Percentiles rank a stretch among this genome's conserved stretches.
phyloP scores from a whole-genome alignment of 768 basidiomycete species.

The Tulasnella sp. region DNA sequence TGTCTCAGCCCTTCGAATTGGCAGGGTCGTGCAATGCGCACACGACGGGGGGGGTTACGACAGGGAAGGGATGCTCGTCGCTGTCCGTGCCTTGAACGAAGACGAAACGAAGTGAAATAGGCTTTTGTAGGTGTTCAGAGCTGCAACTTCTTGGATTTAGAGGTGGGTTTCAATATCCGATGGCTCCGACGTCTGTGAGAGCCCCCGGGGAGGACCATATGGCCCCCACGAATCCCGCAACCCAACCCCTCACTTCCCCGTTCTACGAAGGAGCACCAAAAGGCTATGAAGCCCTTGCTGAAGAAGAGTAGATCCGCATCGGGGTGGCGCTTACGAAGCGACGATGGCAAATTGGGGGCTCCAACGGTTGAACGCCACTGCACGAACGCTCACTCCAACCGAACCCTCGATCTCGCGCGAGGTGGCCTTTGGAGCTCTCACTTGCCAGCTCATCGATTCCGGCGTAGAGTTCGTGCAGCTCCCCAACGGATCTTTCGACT shows the following conservation, averaged over 20 bases:
- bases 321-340: not conserved
- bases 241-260: not conserved
- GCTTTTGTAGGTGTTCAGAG: not conserved
- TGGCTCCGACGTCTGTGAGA: not conserved
- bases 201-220: not conserved
- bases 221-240: not conserved
- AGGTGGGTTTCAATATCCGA: not conserved
- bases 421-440: not conserved
- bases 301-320: not conserved
- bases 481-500: not conserved
- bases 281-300: not conserved
- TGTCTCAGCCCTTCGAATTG: not conserved
- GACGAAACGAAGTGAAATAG: not conserved
- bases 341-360: not conserved
- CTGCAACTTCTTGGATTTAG: not conserved
- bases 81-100: not conserved
- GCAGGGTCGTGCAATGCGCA: not conserved
- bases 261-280: not conserved
- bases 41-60: not conserved
- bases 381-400: not conserved
- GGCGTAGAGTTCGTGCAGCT: not conserved
- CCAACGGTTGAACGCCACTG: conserved; percentile 3
- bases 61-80: not conserved
- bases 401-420: not conserved
- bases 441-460: not conserved